phyloP scores from a whole-genome alignment of 2,329 filamentous ascomycete genomes.

The Phaeophleospora eucalypticola region DNA sequence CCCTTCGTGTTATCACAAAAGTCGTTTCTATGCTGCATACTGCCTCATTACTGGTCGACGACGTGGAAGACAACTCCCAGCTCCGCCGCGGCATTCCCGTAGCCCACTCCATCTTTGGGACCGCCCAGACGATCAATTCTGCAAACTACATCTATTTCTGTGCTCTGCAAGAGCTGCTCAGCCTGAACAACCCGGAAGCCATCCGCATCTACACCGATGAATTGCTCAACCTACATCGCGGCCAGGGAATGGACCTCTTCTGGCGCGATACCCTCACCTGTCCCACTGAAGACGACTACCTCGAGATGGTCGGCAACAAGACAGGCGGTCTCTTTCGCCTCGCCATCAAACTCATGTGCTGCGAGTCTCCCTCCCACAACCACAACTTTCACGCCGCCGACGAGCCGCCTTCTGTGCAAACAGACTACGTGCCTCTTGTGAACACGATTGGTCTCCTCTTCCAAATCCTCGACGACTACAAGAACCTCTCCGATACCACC shows the following conservation, averaged over 20 bases:
- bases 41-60: slow-evolving; percentile 77
- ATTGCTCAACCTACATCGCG: slow-evolving; percentile 76
- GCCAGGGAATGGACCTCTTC: slow-evolving; percentile 87
- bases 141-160: slow-evolving; percentile 87
- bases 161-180: slow-evolving; percentile 69
- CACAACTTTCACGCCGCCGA: slow-evolving; percentile 5
- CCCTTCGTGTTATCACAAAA: slow-evolving; percentile 69
- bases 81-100: slow-evolving; percentile 76
- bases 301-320: slow-evolving; percentile 93
- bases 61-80: slow-evolving; percentile 77
- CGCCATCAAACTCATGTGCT: slow-evolving; percentile 84
- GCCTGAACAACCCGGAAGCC: slow-evolving; percentile 62
- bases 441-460: slow-evolving; percentile 82
- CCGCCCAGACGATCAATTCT: slow-evolving; percentile 83
- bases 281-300: slow-evolving; percentile 81
- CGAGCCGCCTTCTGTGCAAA: not conserved
- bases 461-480: slow-evolving; percentile 91
- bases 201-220: slow-evolving; percentile 76
- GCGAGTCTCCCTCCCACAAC: slow-evolving; percentile 52
- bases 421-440: slow-evolving; percentile 77
- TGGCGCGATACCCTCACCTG: slow-evolving; percentile 83
- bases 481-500: slow-evolving; percentile 62
- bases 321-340: slow-evolving; percentile 82
- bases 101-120: slow-evolving; percentile 78
- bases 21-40: slow-evolving; percentile 85